Base-by-base conservation (phyloP, 1,139 yeast genomes). In the Scheffersomyces stambukii region DNA sequence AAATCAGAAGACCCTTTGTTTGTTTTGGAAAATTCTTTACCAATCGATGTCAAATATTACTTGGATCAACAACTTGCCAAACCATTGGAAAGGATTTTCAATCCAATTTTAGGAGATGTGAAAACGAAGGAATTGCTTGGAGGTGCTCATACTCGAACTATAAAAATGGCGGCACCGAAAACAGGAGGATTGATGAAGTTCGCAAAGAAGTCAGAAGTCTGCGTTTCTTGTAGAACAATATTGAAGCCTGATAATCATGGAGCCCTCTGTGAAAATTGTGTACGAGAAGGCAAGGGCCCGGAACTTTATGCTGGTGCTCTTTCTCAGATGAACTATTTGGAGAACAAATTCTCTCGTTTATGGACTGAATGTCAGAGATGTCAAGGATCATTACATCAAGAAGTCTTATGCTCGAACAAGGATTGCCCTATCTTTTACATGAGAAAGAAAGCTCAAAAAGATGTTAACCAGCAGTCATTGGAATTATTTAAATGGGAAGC, bases 361-460 rank as follows among this genome's bases (percentile, higher is more conserved):
- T 93, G 99, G 99, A 91, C 98, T 0, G 96, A 93, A 51, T 93
- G 99, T 53, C 99, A 93, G 59, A 68, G 97, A 41, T 93, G 98
- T 54, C 97, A 93, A 47, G 97, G 97, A 0, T 84, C 94, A 13
- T 62, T 93, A 35, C 96, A 91, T 48, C 96, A 88, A 55, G 97
- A 91, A 46, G 98, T 93, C 6, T 64, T 91, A 23, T 93, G 99
- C 54, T 81, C 96, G 0, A 86, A 91, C 44, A 88, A 88, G 45
- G 97, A 91, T 57, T 93, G 99, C 59, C 96, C 97, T 2, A 91
- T 93, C 21, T 93, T 91, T 48, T 93, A 91, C 55, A 91, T 93
- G 98, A 72, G 99, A 49, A 89, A 81, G 54, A 89, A 91, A 53
- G 94, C 89, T 2, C 96, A 85, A 51, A 89, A 88, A 53, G 97